Conservation (phyloP, 2,329 filamentous ascomycete genomes). For the Pezicula radicicola region DNA sequence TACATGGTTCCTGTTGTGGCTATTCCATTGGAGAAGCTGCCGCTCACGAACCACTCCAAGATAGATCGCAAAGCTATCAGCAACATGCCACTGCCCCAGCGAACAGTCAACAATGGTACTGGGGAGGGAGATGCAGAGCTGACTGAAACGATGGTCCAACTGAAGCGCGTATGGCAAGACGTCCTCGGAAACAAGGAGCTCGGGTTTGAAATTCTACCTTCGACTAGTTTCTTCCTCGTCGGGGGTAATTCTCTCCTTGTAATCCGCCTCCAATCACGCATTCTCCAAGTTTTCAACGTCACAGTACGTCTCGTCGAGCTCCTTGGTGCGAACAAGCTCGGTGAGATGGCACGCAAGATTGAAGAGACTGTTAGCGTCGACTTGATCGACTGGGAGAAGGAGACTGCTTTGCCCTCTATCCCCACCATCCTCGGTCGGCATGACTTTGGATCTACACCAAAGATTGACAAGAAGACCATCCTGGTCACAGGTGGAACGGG, state of each 20-base stretch:
- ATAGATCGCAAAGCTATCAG: slow-evolving; percentile 24
- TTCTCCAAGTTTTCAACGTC: slow-evolving; percentile 20
- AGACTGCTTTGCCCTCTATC: slow-evolving; percentile 7
- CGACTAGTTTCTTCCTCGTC: slow-evolving; percentile 29
- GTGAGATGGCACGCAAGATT: slow-evolving; percentile 13
- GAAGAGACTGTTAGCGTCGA: slow-evolving; percentile 1
- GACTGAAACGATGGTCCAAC: not conserved
- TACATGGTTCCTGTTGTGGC: slow-evolving; percentile 32
- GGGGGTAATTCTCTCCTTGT: slow-evolving; percentile 34
- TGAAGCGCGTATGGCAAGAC: slow-evolving; percentile 5
- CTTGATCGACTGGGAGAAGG: slow-evolving; percentile 13
- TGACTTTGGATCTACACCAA: not conserved
- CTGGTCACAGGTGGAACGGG: slow-evolving; percentile 35
- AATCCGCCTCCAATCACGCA: slow-evolving; percentile 23
- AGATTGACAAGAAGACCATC: not conserved
- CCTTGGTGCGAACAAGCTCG: slow-evolving; percentile 19
- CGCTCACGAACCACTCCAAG: slow-evolving; percentile 28
- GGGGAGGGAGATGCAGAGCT: not conserved
- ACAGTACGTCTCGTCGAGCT: slow-evolving; percentile 19
- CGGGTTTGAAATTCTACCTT: slow-evolving; percentile 1
- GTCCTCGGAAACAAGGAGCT: not conserved
- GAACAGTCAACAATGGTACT: not conserved
- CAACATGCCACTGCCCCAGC: slow-evolving; percentile 2
- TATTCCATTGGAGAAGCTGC: slow-evolving; percentile 25
- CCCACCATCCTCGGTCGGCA: not conserved